Base-by-base conservation (phyloP, 1,139 yeast species). In the Taphrina communis region DNA sequence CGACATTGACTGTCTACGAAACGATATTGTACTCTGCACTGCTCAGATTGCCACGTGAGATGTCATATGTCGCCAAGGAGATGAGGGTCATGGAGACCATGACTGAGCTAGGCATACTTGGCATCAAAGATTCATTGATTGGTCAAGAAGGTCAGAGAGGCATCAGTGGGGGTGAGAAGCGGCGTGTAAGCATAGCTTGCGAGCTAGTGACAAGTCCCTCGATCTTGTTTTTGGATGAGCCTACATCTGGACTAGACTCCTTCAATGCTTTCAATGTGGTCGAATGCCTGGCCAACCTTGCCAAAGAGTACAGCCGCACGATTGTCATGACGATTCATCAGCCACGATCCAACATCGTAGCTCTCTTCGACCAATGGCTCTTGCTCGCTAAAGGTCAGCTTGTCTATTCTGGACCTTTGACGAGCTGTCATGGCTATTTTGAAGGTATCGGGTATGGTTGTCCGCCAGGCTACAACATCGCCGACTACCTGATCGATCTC, bases 171-270 rank as follows among this genome's bases (percentile, higher is more conserved):
- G 97, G 97, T 75, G 97, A 90, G 76, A 90, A 90, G 76, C 83
- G 96, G 77, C 83, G 97, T 77, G 96, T 90, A 21, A 90, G 95
- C 0, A 90, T 90, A 77, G 96, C 96, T 3, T 90, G 96, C 79
- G 97, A 90, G 76, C 80, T 90, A 71, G 96, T 90, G 1, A 90
- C 96, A 0, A 88, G 93, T 0, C 97, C 96, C 0, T 85, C 93
- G 0, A 86, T 90, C 56, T 78, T 90, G 66, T 89, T 90, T 74
- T 81, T 90, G 71, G 97, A 90, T 79, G 97, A 90, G 76, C 97
- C 97, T n/a, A 94, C 99, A 0, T 90, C 97, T 0, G 99, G 99
- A 0, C 81, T 94, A 72, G 99, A 94, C 77, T 88, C 97, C 8
- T 94, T 86, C 78, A 94, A 92, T 79, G 98, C 99, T 0, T 87